These are phyloP conservation scores for Gracilaria caudata DNA, from an alignment of 23 red algal species.

Conservation along the genomic window DNA sequence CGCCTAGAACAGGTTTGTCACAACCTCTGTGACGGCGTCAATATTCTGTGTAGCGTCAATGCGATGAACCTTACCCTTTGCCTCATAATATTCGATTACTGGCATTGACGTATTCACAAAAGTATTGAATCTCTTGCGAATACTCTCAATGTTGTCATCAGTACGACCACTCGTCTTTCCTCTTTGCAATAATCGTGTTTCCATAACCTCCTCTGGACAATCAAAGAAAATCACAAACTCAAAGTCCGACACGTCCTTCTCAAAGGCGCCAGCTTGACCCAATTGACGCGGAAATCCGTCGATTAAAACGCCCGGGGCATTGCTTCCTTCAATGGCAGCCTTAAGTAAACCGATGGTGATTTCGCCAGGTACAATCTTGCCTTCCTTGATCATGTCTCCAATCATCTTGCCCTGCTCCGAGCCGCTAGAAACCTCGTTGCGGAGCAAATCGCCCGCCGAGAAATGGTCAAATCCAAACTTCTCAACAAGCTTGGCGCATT, in stretches of 20 bases:
- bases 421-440: conserved; percentile 79
- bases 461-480: conserved; percentile 84
- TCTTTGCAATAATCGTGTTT: conserved; percentile 80
- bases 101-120: conserved; percentile 93
- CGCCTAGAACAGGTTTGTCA: conserved; percentile 36
- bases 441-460: conserved; percentile 96
- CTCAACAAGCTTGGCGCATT: conserved; percentile 85
- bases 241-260: conserved; percentile 79
- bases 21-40: conserved; percentile 66
- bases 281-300: conserved; percentile 98
- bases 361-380: conserved; percentile 93
- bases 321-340: conserved; percentile 67
- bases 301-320: conserved; percentile 87
- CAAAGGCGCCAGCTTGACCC: conserved; percentile 92
- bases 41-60: conserved; percentile 79
- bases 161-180: conserved; percentile 83
- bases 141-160: conserved; percentile 89
- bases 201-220: conserved; percentile 96
- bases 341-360: conserved; percentile 89
- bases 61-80: conserved; percentile 82
- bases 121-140: conserved; percentile 96
- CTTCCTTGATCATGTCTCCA: conserved; percentile 94
- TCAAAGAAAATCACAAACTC: conserved; percentile 99
- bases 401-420: conserved; percentile 89
- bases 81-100: conserved; percentile 91